These are phyloP conservation scores for Gracilaria domingensis DNA, from an alignment of 23 red algal species.

Conservation along the genomic window DNA sequence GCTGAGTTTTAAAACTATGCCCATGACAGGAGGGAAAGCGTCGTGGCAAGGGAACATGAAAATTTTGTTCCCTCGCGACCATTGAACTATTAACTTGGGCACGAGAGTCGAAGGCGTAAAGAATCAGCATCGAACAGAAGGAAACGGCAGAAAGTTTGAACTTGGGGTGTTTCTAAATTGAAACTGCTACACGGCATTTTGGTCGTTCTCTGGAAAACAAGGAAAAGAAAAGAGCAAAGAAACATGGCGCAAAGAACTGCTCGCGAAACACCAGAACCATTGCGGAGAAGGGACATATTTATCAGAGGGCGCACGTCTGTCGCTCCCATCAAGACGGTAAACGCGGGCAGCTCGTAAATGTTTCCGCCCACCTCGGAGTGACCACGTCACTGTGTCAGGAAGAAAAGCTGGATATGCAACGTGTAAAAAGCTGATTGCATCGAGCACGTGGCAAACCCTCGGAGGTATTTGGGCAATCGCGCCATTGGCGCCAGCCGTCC, in stretches of 20 bases:
- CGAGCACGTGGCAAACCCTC: background rate
- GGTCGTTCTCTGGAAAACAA: background rate
- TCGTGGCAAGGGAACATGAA: background rate
- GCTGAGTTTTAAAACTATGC: background rate
- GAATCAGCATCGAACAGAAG: background rate
- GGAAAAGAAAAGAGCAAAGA: background rate
- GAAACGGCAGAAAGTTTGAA: background rate
- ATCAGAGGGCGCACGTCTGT: no score
- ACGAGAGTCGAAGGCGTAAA: background rate
- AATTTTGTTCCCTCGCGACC: background rate
- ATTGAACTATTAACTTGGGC: background rate
- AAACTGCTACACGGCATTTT: background rate
- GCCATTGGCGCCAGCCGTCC: background rate
- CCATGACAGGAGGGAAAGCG: background rate
- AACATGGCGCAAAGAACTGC: background rate
- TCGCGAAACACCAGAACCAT: background rate
- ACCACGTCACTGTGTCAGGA: slow-evolving; percentile 3
- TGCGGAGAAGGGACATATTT: background rate
- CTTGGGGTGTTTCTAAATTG: background rate
- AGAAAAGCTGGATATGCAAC: background rate
- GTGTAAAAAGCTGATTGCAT: slow-evolving; percentile 3
- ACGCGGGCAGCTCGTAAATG: no score
- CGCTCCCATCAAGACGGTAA: no score
- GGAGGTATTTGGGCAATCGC: background rate
- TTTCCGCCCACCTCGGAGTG: background rate